Percentiles rank a stretch among this genome's conserved stretches.
Conservation (phyloP, 805 yeast genomes). For the Saturnispora diversa region DNA sequence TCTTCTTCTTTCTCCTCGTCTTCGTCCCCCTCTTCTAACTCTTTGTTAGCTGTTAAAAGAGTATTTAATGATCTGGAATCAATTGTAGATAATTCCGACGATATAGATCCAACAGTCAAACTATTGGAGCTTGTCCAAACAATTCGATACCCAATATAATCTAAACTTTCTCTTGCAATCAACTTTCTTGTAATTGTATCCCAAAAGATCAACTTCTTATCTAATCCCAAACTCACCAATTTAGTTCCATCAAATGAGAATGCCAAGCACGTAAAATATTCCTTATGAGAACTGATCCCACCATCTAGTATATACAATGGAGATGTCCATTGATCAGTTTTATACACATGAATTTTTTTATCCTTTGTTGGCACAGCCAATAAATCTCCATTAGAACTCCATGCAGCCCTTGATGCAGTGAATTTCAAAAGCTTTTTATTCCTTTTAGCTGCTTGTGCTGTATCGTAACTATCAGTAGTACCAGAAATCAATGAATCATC, state of each 20-base stretch:
- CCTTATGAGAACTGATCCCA: constrained; percentile 22
- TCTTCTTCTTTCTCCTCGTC: constrained; percentile 16
- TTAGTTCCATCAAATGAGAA: constrained; percentile 57
- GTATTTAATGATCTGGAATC: constrained; percentile 12
- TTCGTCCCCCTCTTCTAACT: constrained; percentile 14
- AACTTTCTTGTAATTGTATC: constrained; percentile 34
- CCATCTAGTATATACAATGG: constrained; percentile 17
- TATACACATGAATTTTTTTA: constrained; percentile 39
- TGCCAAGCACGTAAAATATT: constrained; percentile 40
- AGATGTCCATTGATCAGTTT: constrained; percentile 30
- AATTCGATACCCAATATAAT: constrained; percentile 8
- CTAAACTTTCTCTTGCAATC: constrained; percentile 13
- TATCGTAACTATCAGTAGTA: constrained; percentile 12
- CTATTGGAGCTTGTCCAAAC: constrained; percentile 12
- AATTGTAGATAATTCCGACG: constrained; percentile 11
- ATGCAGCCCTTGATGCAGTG: constrained; percentile 44
- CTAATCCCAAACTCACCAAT: constrained; percentile 52
- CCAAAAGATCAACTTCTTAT: constrained; percentile 49
- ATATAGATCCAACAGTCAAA: constrained; percentile 13
- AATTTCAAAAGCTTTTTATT: constrained; percentile 26
- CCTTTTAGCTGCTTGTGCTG: constrained; percentile 24
- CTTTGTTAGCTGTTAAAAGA: constrained; percentile 4
- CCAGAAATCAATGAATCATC: constrained; percentile 25
- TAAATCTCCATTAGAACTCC: constrained; percentile 66
- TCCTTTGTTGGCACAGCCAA: constrained; percentile 58